These are phyloP conservation scores for Dioscorea cayenensis DNA, from an alignment of 116 monocot species.

Conservation along the genomic window DNA sequence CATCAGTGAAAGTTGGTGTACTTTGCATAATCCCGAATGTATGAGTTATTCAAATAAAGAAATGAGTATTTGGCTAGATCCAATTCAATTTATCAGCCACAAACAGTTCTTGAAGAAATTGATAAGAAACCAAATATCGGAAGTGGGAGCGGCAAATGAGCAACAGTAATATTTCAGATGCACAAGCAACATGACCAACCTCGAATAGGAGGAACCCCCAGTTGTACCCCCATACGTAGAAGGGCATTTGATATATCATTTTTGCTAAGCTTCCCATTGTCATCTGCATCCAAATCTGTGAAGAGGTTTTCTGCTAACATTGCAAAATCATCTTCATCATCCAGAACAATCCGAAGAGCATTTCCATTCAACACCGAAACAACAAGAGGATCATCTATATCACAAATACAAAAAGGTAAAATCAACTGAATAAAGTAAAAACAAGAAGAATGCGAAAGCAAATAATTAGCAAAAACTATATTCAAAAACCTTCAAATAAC, in stretches of 20 bases:
- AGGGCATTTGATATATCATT: constrained; percentile 39
- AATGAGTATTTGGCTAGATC: no score
- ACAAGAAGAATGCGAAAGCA: no score
- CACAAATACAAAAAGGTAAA: no score
- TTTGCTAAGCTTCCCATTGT: constrained; percentile 49
- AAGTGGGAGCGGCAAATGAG: background rate
- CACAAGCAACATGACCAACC: constrained; percentile 15
- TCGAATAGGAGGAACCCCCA: constrained; percentile 63
- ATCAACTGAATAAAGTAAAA: no score
- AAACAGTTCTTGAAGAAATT: no score
- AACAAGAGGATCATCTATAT: constrained; percentile 51
- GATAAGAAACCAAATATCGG: no score
- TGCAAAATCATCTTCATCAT: constrained; percentile 57
- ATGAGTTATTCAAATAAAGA: no score
- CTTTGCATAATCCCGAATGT: no score
- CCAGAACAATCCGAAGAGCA: constrained; percentile 25
- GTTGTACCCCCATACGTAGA: constrained; percentile 37
- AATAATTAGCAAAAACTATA: no score
- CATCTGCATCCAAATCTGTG: constrained; percentile 46
- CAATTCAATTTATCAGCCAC: no score
- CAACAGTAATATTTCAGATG: background rate
- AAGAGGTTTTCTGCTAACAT: constrained; percentile 62
- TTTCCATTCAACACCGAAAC: constrained; percentile 46
- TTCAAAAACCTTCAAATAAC: no score
- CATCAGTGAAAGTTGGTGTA: no score